Evolutionary conservation across 2,329 filamentous ascomycete genomes (phyloP), one percentile per base, ranked within the genome.

Genomic region (Cucurbitaria berberidis): DNA sequence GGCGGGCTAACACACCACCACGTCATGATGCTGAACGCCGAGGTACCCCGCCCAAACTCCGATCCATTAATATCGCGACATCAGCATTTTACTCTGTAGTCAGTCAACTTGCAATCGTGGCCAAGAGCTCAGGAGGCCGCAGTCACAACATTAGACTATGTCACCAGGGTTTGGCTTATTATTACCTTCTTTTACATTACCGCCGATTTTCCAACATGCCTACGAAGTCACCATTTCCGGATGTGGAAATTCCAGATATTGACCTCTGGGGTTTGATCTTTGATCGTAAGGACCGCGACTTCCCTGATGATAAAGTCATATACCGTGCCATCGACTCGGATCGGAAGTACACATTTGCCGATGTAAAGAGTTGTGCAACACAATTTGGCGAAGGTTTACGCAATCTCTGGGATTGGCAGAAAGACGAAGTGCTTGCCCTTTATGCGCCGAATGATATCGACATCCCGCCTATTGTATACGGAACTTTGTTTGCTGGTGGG

Each of bases 391-490:
- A 87, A 62, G 93, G 90, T 0, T 81, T 97, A 15, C 86, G 86
- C 66, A 84, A 88, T 27, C 74, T 81, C 24, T 93, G 87, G 83
- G 82, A 86, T 46, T 96, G 92, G 89, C 81, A 86, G 64, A 91
- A 89, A 69, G 89, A 90, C 64, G 90, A 96, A 68, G 89, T 93
- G 1, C 81, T 96, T 9, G 89, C 84, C 10, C 80, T 96, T 45
- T 96, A 88, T 78, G 86, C 89, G 1, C 89, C 92, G 32, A 97
- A 97, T 73, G 86, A 84, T 72, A 88, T 96, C 68, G 93, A 96
- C 72, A 89, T 88, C 0, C 87, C 90, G 0, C 79, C 87, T 1
- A 74, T 92, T 30, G 90, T 86, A 70, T 90, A 90, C 78, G 93
- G 91, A 26, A 81, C 85, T 4, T 85, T 89, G 61, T 96, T 90